Base-by-base conservation (phyloP, 139 green algal species). In the Chlorella ohadii region DNA sequence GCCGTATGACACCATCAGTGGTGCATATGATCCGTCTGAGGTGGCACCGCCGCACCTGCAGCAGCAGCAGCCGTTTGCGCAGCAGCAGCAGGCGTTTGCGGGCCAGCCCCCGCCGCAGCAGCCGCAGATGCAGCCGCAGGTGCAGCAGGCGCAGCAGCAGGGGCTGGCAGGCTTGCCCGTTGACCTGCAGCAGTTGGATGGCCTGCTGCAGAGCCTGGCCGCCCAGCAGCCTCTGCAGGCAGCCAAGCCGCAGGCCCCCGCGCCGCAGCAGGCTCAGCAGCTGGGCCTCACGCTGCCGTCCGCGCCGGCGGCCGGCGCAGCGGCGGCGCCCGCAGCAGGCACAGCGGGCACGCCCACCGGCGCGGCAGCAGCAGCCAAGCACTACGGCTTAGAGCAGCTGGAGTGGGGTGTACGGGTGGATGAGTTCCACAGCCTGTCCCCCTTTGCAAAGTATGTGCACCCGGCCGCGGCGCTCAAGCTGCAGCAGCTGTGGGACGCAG, bases 401-500 rank as follows among this genome's bases (percentile, higher is more conserved):
- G 64, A 85, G 68, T 85, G 85, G 83, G 91, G 91, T 25, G 90
- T 94, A n/a, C 86, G 91, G 17, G 77, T 94, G 25, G 86, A 93
- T 31, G 91, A 94, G 82, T 92, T 94, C 47, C 91, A 94, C 75
- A 73, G 72, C 57, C 85, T 94, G 28, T 90, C 87, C 36, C 72
- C 74, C 0, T 70, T 87, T 78, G 91, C 90, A 25, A 75, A 78
- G 2, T 93, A 85, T 75, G 88, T 94, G 65, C 90, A 92, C 57
- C 85, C 85, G 1, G 75, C 78, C 0, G 79, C 89, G 19, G 89
- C 91, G 4, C 70, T 94, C n/a, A 88, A 86, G 76, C 87, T 94
- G 55, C 91, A 94, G 84, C 67, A 87, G 79, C 83, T 93, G 74
- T 94, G 91, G 91, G 91, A 94, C 87, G 84, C 57, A 17, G 90